phyloP scores from a whole-genome alignment of 1,284 basidiomycete species.

The Cerioporus squamosus region DNA sequence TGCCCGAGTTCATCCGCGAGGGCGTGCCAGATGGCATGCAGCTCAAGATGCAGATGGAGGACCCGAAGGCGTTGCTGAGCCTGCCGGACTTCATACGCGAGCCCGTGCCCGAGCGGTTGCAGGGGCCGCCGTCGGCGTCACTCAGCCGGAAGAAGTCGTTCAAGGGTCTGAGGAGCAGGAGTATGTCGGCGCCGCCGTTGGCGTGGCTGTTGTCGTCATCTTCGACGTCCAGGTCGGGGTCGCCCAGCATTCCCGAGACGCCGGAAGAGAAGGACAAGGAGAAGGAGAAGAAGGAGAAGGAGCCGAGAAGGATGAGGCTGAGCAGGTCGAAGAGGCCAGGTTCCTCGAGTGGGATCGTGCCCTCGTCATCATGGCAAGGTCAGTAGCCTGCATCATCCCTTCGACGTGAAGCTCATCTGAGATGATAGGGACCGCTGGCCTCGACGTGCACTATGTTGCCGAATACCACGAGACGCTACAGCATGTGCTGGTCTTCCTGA shows the following conservation, averaged over 20 bases:
- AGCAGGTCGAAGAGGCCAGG: constrained; percentile 32
- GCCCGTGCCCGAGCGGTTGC: constrained; percentile 37
- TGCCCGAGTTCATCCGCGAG: constrained; percentile 72
- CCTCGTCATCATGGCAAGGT: constrained; percentile 25
- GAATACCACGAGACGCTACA: constrained; percentile 86
- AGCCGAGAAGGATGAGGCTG: constrained; percentile 9
- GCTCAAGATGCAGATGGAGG: constrained; percentile 37
- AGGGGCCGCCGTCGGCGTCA: constrained; percentile 28
- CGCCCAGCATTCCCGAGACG: constrained; percentile 20
- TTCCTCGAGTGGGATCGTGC: constrained; percentile 31
- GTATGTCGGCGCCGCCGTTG: constrained; percentile 73
- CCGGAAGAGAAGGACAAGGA: constrained; percentile 15
- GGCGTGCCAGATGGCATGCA: constrained; percentile 40
- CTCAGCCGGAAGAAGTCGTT: constrained; percentile 30
- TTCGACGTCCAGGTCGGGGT: constrained; percentile 28
- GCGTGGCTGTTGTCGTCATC: constrained; percentile 58
- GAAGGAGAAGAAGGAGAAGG: constrained; percentile 20
- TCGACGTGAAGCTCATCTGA: neutral
- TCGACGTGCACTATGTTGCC: constrained; percentile 75
- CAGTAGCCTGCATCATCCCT: neutral
- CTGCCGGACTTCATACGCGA: constrained; percentile 62
- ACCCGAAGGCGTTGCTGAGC: constrained; percentile 56
- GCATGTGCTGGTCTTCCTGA: constrained; percentile 73
- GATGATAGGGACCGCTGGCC: constrained; percentile 16
- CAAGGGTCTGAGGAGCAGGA: constrained; percentile 53